Evolutionary conservation across 1,139 yeast species (phyloP), one percentile per base, ranked within the genome.

Genomic region (Debaryomyces udenii): DNA sequence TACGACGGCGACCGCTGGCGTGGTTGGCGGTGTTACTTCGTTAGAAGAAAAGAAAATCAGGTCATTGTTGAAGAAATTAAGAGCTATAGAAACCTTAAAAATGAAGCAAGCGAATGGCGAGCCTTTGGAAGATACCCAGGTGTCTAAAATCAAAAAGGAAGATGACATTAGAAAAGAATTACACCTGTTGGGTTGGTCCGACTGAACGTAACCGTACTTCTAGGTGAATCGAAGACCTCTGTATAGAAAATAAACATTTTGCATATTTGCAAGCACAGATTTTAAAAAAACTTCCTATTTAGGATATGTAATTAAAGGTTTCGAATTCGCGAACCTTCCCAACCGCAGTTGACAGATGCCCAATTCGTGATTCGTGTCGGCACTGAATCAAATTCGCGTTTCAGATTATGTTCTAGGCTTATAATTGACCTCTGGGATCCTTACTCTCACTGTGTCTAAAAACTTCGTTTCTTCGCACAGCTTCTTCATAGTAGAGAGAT

Each of bases 41-140:
- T 67, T 83, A 55, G 97, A 91, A 65, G 98, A 93, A 54, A 93
- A 91, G 74, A 90, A 90, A 66, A 84, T 89, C 50, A 80, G 99
- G 61, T 83, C 95, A 18, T 76, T 93, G 59, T 76, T 91, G 63
- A 93, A 93, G 71, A 94, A 94, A 67, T 76, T 93, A 51, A 80
- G 98, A 57, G 98, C 99, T 10, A 93, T 93, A 52, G 96, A 91
- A 62, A 83, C 82, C 39, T 78, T 94, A 56, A 91, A 91, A 64
- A 80, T 80, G 75, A 86, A 91, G 59, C 93, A 87, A 66, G 88
- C 87, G 14, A 73, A 71, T 39, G 96, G 95, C 38, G 97, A 90
- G 50, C 74, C 82, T 47, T 77, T 93, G 50, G 99, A 93, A 66
- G 96, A 86, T 57, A 93, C 98, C 24, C 99, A 93, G 69, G 70